Evolutionary conservation across 2,329 filamentous ascomycete species (phyloP), one percentile per base, ranked within the genome.

Genomic region (Apiospora arundinis): DNA sequence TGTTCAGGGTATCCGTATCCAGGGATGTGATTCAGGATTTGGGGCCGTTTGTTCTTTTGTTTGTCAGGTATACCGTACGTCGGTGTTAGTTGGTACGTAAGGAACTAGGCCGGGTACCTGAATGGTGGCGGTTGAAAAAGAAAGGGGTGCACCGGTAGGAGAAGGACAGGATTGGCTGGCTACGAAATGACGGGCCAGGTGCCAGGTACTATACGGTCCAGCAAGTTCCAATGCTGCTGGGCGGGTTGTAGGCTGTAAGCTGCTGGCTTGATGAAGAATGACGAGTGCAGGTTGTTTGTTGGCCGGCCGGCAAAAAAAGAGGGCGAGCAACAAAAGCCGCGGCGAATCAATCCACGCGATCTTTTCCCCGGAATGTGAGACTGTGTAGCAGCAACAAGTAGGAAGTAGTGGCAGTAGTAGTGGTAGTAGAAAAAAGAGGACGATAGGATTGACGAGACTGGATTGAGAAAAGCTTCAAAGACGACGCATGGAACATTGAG

Each of bases 21-120:
- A 63, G 56, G 56, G 56, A 40, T 63, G 56, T 63, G 56, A 37
- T 63, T 63, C 56, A 63, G 56, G 56, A 63, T 63, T 63, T 63
- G 56, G 56, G 32, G 32, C 56, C 56, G 56, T 63, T 63, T 63
- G 56, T 63, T 63, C 56, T 63, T 63, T 63, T 63, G 56, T 63
- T 63, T 63, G 56, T 63, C 56, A 63, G 56, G 56, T 63, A 63
- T 63, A 40, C 56, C 56, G 56, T 40, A 63, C 7, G 32, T 14
- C 56, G 56, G 32, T 23, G 56, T 63, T 63, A 40, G 56, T 40
- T 63, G 56, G 56, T 63, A 63, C 56, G 56, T 18, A 63, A 40
- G 56, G 32, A 63, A 14, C 21, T 63, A 63, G 56, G 21, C 56
- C 56, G 56, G 56, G 32, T 63, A 63, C 56, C 56, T 63, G 56